A percentile compares a stretch with the other conserved stretches of the same genome.
These are phyloP conservation scores for Hanseniaspora nectarophila DNA, from an alignment of 805 yeast genomes.

Conservation along the genomic window DNA sequence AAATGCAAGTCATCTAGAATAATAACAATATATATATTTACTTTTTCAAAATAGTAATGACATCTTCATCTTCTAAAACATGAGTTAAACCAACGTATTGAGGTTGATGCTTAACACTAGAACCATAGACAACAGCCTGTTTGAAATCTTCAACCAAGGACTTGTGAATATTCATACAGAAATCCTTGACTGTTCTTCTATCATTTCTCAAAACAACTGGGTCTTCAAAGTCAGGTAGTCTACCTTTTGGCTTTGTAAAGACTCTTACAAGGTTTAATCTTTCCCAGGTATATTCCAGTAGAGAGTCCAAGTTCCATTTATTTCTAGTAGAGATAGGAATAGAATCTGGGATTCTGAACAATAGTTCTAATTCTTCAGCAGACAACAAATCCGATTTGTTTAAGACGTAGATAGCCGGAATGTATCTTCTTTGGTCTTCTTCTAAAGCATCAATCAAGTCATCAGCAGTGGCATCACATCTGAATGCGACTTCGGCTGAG, in stretches of 20 bases:
- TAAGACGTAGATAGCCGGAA: conserved; percentile 88
- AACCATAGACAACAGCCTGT: conserved; percentile 84
- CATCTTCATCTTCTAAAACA: conserved; percentile 86
- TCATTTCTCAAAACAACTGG: conserved; percentile 85
- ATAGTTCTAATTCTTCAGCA: conserved; percentile 78
- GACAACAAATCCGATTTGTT: conserved; percentile 94
- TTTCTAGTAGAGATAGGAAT: conserved; percentile 92
- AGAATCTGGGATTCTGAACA: conserved; percentile 89
- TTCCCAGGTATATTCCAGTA: conserved; percentile 92
- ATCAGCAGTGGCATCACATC: conserved; percentile 97
- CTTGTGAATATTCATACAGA: conserved; percentile 93
- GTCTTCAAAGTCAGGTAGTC: conserved; percentile 82
- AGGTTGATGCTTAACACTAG: conserved; percentile 94
- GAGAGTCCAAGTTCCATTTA: conserved; percentile 95
- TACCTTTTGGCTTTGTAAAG: conserved; percentile 94
- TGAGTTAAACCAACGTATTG: conserved; percentile 87
- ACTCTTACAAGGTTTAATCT: conserved; percentile 82
- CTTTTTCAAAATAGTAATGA: conserved; percentile 83
- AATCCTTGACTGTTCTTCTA: conserved; percentile 80
- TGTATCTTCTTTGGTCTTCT: conserved; percentile 78
- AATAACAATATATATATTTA: conserved; percentile 15
- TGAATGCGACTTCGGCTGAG: conserved; percentile 88
- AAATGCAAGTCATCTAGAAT: conserved; percentile 3
- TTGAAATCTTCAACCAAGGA: conserved; percentile 86
- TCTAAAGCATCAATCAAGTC: conserved; percentile 91